These are phyloP conservation scores for Brassica cretica DNA, from an alignment of 345 rosid species.

Conservation along the genomic window DNA sequence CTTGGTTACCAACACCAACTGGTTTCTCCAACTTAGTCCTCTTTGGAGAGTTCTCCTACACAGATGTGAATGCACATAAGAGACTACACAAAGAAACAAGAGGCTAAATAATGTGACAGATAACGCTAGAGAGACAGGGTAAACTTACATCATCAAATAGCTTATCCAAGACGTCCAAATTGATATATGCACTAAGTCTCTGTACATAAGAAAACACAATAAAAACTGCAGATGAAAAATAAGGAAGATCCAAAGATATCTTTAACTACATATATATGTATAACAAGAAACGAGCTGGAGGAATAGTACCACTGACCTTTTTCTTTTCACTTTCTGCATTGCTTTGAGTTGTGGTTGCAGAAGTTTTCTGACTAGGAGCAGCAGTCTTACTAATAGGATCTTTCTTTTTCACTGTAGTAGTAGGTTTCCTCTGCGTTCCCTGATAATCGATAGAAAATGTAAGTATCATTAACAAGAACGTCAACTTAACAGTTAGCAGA, in stretches of 20 bases:
- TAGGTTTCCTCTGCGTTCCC: constrained; percentile 28
- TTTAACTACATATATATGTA: not conserved
- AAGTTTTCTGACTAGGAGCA: constrained; percentile 18
- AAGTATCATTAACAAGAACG: constrained; percentile 7
- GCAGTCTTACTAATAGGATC: constrained; percentile 29
- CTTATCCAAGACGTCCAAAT: too few species aligned
- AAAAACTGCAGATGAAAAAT: not conserved
- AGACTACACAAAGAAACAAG: too few species aligned
- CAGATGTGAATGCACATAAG: too few species aligned
- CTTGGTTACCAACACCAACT: too few species aligned
- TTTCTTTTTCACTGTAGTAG: constrained; percentile 29
- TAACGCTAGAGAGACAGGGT: too few species aligned
- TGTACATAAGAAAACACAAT: too few species aligned
- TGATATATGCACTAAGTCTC: too few species aligned
- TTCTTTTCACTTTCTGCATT: constrained; percentile 22
- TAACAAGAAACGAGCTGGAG: constrained; percentile 11
- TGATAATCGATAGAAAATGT: constrained; percentile 3
- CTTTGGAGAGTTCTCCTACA: too few species aligned
- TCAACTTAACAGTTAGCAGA: not conserved
- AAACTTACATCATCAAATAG: too few species aligned
- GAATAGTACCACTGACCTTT: constrained; percentile 22
- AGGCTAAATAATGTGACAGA: too few species aligned
- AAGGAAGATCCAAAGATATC: constrained; percentile 3
- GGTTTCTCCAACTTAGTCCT: too few species aligned
- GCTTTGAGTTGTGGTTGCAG: constrained; percentile 1